A percentile compares a stretch with the other conserved stretches of the same genome.
phyloP scores from a whole-genome alignment of 2,329 filamentous ascomycete species.

The Fusarium poae region DNA sequence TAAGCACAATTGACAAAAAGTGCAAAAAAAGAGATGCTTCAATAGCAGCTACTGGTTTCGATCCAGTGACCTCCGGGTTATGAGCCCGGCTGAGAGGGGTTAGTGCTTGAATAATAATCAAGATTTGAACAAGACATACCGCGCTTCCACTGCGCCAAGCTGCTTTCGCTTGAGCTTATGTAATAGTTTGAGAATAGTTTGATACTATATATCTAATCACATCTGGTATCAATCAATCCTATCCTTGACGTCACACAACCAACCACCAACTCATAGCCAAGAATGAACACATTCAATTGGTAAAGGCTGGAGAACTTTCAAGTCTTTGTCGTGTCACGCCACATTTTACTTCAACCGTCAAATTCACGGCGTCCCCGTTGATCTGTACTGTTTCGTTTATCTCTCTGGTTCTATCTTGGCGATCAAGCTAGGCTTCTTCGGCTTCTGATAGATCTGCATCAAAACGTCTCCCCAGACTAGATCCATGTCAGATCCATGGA shows the following conservation, averaged over 20 bases:
- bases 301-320: not conserved
- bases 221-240: too few species aligned
- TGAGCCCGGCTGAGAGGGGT: conserved; percentile 38
- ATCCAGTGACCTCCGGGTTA: conserved; percentile 44
- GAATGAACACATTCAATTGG: not conserved
- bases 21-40: conserved; percentile 1
- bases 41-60: conserved; percentile 41
- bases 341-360: not conserved
- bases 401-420: not conserved
- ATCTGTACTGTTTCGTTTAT: not conserved
- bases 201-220: accelerated
- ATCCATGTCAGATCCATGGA: not conserved
- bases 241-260: conserved; percentile 1
- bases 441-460: not conserved
- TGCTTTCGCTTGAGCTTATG: conserved; percentile 39
- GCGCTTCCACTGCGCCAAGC: conserved; percentile 45
- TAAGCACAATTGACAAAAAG: not conserved
- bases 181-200: accelerated
- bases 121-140: conserved; percentile 21
- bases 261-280: not conserved
- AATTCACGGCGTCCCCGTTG: not conserved
- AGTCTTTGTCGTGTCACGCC: not conserved
- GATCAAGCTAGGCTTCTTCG: not conserved
- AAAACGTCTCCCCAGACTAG: not conserved
- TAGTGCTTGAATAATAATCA: not conserved